Evolutionary conservation across 2,329 filamentous ascomycete genomes (phyloP), one percentile per base, ranked within the genome.

Genomic region (Penicillium sp.): DNA sequence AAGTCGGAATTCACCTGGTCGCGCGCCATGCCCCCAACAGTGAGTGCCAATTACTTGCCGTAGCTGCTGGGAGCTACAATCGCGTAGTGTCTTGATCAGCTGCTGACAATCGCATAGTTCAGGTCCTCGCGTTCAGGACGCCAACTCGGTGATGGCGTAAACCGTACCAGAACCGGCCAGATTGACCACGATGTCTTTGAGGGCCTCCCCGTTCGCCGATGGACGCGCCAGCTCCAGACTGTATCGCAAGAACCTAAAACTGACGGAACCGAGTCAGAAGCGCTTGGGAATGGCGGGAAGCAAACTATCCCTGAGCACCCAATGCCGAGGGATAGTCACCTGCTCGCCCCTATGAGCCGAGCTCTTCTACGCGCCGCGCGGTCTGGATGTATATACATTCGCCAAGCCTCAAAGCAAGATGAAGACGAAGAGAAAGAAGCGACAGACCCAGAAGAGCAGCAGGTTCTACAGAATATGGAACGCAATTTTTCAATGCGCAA

Each of bases 201-300:
- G 84, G 92, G 93, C 63, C 85, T 97, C 11, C 94, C 94, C 17
- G 90, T 97, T 61, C 90, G 93, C 72, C 92, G 96, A 85, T 98
- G 93, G 90, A 88, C 91, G 60, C 88, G 91, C 66, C 88, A 90
- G 62, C 83, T 82, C 78, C 85, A 92, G 60, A 89, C 81, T 47
- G 81, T 94, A 72, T 88, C 87, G 67, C 89, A 91, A 56, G 86
- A 86, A 13, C 81, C 85, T 9, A 84, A 86, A 44, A 82, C 87
- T 65, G 90, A 93, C 69, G 87, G 84, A 30, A 82, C 72, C 3
- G 71, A 76, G 35, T 65, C 75, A 7, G 59, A 69, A 5, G 67
- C 72, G 13, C 66, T 72, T 51, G 69, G 70, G 8, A 68, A 71
- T 11, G 67, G 62, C 35, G 70, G 69, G 56, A 71, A 70, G 30